A percentile compares a stretch with the other conserved stretches of the same genome.
These are phyloP conservation scores for Termitomyces sp. DNA, from an alignment of 768 basidiomycete species.

Conservation along the genomic window DNA sequence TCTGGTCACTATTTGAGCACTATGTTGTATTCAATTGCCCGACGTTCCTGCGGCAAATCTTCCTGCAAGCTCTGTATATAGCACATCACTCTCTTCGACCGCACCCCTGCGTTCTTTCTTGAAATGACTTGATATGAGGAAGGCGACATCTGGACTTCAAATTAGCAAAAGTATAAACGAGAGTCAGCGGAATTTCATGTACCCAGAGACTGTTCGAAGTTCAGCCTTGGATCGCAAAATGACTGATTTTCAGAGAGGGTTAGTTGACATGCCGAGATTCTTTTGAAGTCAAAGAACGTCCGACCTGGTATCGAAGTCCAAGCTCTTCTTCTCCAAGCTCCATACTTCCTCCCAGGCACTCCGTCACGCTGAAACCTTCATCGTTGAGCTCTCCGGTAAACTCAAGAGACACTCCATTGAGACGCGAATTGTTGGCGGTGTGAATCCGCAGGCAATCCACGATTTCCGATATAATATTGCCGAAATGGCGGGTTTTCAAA, in stretches of 20 bases:
- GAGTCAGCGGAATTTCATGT: conserved; percentile 19
- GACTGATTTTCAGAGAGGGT: conserved; percentile 35
- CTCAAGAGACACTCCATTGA: conserved; percentile 84
- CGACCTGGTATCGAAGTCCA: conserved; percentile 82
- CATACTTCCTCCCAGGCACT: conserved; percentile 97
- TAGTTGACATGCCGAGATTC: background rate
- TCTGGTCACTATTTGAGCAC: background rate
- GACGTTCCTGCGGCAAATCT: conserved; percentile 10
- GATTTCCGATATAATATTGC: conserved; percentile 84
- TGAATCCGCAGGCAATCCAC: conserved; percentile 81
- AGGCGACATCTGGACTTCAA: conserved; percentile 61
- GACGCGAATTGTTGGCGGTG: conserved; percentile 57
- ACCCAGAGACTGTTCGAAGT: conserved; percentile 95
- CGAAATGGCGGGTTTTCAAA: conserved; percentile 88
- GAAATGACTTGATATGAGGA: conserved; percentile 77
- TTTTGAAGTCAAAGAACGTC: conserved; percentile 2
- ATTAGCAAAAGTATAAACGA: conserved; percentile 3
- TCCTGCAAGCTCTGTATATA: conserved; percentile 31
- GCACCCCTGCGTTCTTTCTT: conserved; percentile 55
- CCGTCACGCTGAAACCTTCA: conserved; percentile 92
- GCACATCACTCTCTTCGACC: conserved; percentile 21
- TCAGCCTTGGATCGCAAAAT: conserved; percentile 92
- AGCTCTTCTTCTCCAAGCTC: conserved; percentile 85
- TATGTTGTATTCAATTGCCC: background rate
- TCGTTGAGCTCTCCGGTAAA: conserved; percentile 89